Evolutionary conservation across 352 stramenopile species (phyloP).

Genomic region (Globisporangium polare): DNA sequence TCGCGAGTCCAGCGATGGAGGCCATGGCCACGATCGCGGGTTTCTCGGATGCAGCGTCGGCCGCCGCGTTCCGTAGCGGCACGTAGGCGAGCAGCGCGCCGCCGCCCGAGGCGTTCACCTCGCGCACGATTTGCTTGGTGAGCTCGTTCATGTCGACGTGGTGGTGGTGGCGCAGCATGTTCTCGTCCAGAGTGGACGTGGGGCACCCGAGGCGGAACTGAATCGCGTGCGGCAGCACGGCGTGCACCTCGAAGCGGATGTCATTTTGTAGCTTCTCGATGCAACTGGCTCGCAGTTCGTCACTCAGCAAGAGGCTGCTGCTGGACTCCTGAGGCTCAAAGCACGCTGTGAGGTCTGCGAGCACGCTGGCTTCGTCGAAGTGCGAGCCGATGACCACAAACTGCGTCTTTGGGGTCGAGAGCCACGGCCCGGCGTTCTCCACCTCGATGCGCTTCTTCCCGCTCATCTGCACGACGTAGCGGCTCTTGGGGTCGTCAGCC

Average conservation of each 20-base stretch:
- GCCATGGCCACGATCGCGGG: constrained; percentile 35
- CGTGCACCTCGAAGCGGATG: constrained; percentile 41
- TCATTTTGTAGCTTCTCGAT: constrained; percentile 34
- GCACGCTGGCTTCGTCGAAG: constrained; percentile 31
- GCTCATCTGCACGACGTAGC: constrained; percentile 71
- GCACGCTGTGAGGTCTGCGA: constrained; percentile 22
- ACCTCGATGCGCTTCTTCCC: constrained; percentile 66
- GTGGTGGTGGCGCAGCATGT: constrained; percentile 70
- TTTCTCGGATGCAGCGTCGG: constrained; percentile 14
- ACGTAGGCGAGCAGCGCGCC: constrained; percentile 39
- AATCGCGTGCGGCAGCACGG: constrained; percentile 20
- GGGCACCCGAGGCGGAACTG: constrained; percentile 54
- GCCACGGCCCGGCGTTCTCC: constrained; percentile 54
- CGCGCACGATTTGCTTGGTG: constrained; percentile 44
- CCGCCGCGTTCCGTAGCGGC: constrained; percentile 9
- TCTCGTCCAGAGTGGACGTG: constrained; percentile 41
- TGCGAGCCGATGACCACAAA: constrained; percentile 61
- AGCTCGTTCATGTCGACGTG: constrained; percentile 74
- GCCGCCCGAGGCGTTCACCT: constrained; percentile 53
- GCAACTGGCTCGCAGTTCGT: constrained; percentile 13
- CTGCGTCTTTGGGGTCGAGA: constrained; percentile 58
- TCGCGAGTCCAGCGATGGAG: constrained; percentile 34
- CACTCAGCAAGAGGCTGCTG: neutral
- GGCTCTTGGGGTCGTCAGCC: constrained; percentile 43
- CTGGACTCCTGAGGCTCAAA: constrained; percentile 2